Evolutionary conservation across 2,329 filamentous ascomycete genomes (phyloP).

Genomic region (Trichophyton simii): DNA sequence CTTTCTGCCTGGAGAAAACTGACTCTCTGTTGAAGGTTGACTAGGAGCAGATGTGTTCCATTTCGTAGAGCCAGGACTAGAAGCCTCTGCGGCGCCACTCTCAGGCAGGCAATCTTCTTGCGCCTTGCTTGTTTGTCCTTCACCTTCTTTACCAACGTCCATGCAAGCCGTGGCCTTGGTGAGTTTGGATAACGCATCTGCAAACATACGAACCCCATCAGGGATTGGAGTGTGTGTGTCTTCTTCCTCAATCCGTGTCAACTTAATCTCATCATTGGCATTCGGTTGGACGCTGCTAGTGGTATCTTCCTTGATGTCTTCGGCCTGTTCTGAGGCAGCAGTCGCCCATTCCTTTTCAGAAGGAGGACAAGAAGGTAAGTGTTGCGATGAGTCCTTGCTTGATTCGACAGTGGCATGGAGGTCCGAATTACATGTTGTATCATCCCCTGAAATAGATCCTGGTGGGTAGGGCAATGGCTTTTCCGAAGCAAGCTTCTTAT

Average conservation of each 20-base stretch:
- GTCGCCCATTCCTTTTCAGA: constrained; percentile 11
- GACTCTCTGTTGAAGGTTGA: neutral
- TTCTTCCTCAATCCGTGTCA: constrained; percentile 1
- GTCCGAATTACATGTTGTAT: neutral
- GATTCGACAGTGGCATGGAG: constrained; percentile 7
- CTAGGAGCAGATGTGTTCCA: neutral
- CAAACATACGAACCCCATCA: constrained; percentile 8
- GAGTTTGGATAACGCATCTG: constrained; percentile 6
- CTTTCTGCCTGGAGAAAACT: neutral
- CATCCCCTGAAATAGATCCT: neutral
- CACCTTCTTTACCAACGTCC: neutral
- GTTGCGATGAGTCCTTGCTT: constrained; percentile 4
- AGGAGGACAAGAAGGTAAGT: constrained; percentile 4
- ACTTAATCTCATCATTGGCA: neutral
- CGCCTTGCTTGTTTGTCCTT: neutral
- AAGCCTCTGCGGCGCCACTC: neutral
- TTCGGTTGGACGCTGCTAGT: neutral
- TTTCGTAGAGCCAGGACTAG: neutral
- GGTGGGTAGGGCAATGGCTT: constrained; percentile 13
- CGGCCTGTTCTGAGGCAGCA: constrained; percentile 6
- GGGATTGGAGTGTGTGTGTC: neutral
- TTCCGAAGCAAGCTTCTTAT: constrained; percentile 11
- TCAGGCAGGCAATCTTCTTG: neutral
- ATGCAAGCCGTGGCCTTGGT: neutral
- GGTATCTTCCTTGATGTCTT: neutral